Evolutionary conservation across 2,329 filamentous ascomycete genomes (phyloP).

Genomic region (Trichophyton rubrum): DNA sequence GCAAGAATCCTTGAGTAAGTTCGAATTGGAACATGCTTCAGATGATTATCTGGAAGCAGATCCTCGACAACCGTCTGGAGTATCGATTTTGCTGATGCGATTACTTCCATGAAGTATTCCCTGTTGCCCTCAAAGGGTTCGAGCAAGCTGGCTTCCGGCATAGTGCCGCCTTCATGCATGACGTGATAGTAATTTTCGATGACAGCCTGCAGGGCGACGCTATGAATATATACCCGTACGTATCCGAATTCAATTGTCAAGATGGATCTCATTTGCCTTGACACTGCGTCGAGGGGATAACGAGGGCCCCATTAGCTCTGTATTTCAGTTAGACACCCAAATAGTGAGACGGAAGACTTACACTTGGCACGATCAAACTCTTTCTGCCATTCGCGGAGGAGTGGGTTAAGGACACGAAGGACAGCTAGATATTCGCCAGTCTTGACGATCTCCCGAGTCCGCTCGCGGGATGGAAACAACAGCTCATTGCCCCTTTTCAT

Average conservation of each 20-base stretch:
- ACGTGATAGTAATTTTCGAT: slow-evolving; percentile 29
- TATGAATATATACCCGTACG: slow-evolving; percentile 33
- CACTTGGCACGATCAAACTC: slow-evolving; percentile 32
- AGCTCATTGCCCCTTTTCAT: slow-evolving; percentile 77
- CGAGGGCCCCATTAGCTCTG: slow-evolving; percentile 1
- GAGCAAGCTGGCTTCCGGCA: slow-evolving; percentile 13
- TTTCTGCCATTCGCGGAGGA: slow-evolving; percentile 62
- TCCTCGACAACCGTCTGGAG: slow-evolving; percentile 41
- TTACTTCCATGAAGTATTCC: slow-evolving; percentile 43
- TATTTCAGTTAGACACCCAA: slow-evolving; percentile 1
- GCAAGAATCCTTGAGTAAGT: slow-evolving; percentile 47
- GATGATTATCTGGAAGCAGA: slow-evolving; percentile 39
- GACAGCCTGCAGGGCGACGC: slow-evolving; percentile 44
- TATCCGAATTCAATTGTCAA: slow-evolving; percentile 43
- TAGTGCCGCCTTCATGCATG: slow-evolving; percentile 7
- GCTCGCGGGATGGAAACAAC: slow-evolving; percentile 66
- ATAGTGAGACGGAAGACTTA: slow-evolving; percentile 6
- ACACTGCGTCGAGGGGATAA: slow-evolving; percentile 43
- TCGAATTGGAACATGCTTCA: slow-evolving; percentile 44
- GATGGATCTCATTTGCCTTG: slow-evolving; percentile 34
- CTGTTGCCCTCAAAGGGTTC: slow-evolving; percentile 32
- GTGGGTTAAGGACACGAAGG: slow-evolving; percentile 62
- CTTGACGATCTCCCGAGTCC: slow-evolving; percentile 70
- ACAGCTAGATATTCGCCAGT: slow-evolving; percentile 64
- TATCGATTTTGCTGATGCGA: slow-evolving; percentile 42